Percentiles rank a stretch among this genome's conserved stretches.
phyloP scores from a whole-genome alignment of 78 protist genomes.

The Monosiga brevicollis region DNA sequence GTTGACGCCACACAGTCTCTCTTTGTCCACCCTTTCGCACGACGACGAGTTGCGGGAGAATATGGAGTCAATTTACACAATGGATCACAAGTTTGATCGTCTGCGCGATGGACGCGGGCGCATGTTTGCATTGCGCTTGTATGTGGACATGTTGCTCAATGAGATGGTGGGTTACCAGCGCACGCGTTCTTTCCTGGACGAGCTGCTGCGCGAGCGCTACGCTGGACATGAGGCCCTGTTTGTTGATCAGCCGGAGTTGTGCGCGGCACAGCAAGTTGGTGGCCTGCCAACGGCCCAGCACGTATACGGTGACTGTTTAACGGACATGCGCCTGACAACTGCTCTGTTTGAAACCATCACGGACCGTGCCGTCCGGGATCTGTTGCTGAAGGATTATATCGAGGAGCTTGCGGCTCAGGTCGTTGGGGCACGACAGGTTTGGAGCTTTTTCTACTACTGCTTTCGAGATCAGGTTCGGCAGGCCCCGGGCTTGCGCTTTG shows the following conservation, averaged over 20 bases:
- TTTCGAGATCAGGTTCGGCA: neutral
- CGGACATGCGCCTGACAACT: neutral
- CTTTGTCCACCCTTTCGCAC: conserved; percentile 5
- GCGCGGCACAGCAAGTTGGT: neutral
- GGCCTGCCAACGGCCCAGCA: conserved; percentile 2
- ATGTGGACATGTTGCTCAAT: neutral
- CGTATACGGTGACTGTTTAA: neutral
- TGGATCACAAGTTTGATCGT: neutral
- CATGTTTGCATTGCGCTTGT: neutral
- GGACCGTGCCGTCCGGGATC: neutral
- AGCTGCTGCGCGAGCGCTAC: neutral
- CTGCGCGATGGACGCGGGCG: neutral
- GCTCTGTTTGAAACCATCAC: neutral
- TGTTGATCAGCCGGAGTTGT: neutral
- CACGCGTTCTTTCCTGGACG: neutral
- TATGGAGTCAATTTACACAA: neutral
- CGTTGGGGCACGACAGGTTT: neutral
- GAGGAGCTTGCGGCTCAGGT: neutral
- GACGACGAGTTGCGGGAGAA: neutral
- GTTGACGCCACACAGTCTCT: neutral
- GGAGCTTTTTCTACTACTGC: neutral
- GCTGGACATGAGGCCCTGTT: neutral
- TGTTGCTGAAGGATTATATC: neutral
- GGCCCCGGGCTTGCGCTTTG: too few relatives aligned
- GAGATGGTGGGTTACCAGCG: neutral